These are phyloP conservation scores for Botrytis aclada DNA, from an alignment of 2,329 filamentous ascomycete genomes.

Conservation along the genomic window DNA sequence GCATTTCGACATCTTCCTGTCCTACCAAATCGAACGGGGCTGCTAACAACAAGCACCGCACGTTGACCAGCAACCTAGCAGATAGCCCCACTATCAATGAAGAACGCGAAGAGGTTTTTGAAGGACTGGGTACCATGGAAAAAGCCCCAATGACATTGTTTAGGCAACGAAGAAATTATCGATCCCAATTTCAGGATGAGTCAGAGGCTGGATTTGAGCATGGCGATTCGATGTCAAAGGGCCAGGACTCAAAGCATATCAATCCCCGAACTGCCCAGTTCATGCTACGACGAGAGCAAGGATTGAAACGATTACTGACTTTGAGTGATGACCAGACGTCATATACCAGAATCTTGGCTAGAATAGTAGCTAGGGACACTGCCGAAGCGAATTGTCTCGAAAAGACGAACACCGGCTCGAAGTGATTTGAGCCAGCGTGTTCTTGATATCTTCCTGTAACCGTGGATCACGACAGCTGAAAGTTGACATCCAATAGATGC, in stretches of 20 bases:
- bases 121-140: neutral
- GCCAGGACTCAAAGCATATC: neutral
- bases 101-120: neutral
- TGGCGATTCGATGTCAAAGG: neutral
- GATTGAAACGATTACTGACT: neutral
- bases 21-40: neutral
- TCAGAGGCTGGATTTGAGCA: neutral
- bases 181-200: neutral
- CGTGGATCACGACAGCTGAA: neutral
- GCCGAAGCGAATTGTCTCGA: neutral
- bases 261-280: neutral
- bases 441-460: rapidly evolving
- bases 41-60: neutral
- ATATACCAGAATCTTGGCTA: neutral
- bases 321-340: neutral
- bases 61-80: neutral
- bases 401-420: neutral
- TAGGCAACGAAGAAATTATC: neutral
- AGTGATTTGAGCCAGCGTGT: neutral
- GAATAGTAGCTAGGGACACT: neutral
- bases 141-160: neutral
- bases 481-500: too few relatives aligned
- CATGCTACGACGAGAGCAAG: neutral
- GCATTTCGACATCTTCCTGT: neutral
- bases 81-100: neutral